A percentile compares a stretch with the other conserved stretches of the same genome.
These are phyloP conservation scores for Daldinia grandis DNA, from an alignment of 495 filamentous ascomycete genomes.

Conservation along the genomic window DNA sequence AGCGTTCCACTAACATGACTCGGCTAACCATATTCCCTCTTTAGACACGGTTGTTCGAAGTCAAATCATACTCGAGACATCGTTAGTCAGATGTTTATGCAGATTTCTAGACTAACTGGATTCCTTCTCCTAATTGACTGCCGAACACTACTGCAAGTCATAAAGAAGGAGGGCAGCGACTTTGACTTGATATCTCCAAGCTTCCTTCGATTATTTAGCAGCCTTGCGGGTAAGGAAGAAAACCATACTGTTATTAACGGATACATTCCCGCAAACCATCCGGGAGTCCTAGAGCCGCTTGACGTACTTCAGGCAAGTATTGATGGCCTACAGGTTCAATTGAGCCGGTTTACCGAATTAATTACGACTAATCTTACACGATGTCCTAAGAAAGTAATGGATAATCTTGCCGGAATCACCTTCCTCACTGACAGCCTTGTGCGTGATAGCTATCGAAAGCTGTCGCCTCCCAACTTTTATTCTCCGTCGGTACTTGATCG, in stretches of 20 bases:
- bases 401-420: slow-evolving; percentile 52
- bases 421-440: slow-evolving; percentile 46
- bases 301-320: slow-evolving; percentile 36
- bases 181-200: slow-evolving; percentile 39
- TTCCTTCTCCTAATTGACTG: slow-evolving; percentile 41
- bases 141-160: slow-evolving; percentile 19
- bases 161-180: slow-evolving; percentile 24
- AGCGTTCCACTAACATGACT: not conserved
- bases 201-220: slow-evolving; percentile 37
- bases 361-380: slow-evolving; percentile 46
- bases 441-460: slow-evolving; percentile 40
- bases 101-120: slow-evolving; percentile 39
- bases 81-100: slow-evolving; percentile 33
- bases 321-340: slow-evolving; percentile 23
- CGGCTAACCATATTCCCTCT: slow-evolving; percentile 4
- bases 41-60: slow-evolving; percentile 33
- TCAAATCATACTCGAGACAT: slow-evolving; percentile 36
- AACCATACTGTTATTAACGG: slow-evolving; percentile 16
- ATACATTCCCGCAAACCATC: slow-evolving; percentile 10
- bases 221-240: slow-evolving; percentile 28
- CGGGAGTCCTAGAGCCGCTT: slow-evolving; percentile 24
- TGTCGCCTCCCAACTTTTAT: slow-evolving; percentile 12
- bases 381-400: slow-evolving; percentile 53
- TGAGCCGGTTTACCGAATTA: slow-evolving; percentile 44
- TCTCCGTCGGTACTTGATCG: slow-evolving; percentile 22